Evolutionary conservation across 306 rosid genomes (phyloP).

Genomic region (Acacia crassicarpa): DNA sequence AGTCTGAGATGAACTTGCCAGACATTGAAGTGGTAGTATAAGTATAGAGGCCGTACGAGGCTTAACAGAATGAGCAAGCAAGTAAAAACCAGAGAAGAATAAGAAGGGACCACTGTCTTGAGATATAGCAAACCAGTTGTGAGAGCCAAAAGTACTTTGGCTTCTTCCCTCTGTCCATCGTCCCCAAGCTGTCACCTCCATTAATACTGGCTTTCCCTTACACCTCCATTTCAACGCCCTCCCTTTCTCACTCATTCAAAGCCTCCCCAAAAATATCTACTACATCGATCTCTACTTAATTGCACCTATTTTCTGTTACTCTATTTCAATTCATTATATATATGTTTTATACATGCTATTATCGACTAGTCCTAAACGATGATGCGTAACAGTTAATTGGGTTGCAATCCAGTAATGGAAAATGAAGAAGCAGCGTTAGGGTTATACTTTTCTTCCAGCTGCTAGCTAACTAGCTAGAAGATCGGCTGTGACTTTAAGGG

Average conservation of each 20-base stretch:
- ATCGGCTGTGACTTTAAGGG: not conserved
- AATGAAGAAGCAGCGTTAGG: not conserved
- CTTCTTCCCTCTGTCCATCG: not conserved
- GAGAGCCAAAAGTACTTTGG: slow-evolving; percentile 23
- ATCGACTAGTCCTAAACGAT: not conserved
- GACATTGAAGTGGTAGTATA: too few relatives aligned
- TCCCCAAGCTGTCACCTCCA: not conserved
- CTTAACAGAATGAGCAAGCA: not conserved
- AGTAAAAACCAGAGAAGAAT: not conserved
- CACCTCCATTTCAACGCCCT: not conserved
- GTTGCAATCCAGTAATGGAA: not conserved
- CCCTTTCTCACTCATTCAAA: not conserved
- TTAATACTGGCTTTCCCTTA: not conserved
- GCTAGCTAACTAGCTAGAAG: not conserved
- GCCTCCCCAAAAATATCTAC: not conserved
- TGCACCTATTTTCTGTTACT: not conserved
- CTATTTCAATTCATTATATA: too few relatives aligned
- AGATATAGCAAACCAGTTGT: not conserved
- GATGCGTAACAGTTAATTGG: not conserved
- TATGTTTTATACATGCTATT: not conserved
- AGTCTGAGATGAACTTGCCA: not conserved
- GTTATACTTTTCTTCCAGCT: not conserved
- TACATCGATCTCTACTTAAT: not conserved
- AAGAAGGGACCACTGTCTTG: not conserved
- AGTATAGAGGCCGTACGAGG: too few relatives aligned